These are phyloP conservation scores for Scortechinia acanthostroma DNA, from an alignment of 2,329 filamentous ascomycete genomes.

Conservation along the genomic window DNA sequence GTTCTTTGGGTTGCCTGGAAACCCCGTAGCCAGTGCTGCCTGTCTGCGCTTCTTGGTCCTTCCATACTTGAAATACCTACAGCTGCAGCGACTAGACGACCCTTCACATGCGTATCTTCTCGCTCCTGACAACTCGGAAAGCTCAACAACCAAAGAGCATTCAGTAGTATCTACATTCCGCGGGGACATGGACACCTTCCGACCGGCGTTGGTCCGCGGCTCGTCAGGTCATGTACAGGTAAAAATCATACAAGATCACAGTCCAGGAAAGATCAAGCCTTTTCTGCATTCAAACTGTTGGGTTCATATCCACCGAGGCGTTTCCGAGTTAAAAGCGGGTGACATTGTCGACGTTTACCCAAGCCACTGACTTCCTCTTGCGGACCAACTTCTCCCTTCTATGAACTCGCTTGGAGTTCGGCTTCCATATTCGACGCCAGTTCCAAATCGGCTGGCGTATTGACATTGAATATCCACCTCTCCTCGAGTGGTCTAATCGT, in stretches of 20 bases:
- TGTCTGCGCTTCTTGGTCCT: background rate
- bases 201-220: background rate
- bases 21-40: background rate
- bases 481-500: too few species aligned
- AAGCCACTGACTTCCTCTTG: background rate
- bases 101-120: too few species aligned
- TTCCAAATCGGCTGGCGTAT: slow-evolving; percentile 29
- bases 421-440: slow-evolving; percentile 25
- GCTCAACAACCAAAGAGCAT: too few species aligned
- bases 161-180: background rate
- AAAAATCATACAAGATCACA: slow-evolving; percentile 10
- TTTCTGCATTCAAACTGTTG: slow-evolving; percentile 13
- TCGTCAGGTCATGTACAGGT: slow-evolving; percentile 4
- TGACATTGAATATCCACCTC: slow-evolving; percentile 12
- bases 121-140: too few species aligned
- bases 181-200: background rate
- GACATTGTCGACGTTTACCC: slow-evolving; percentile 7
- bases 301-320: slow-evolving; percentile 11
- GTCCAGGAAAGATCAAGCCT: slow-evolving; percentile 11
- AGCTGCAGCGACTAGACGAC: background rate
- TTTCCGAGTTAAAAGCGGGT: slow-evolving; percentile 5
- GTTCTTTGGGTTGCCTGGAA: background rate
- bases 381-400: background rate
- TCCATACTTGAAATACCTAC: background rate
- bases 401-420: slow-evolving; percentile 21